These are phyloP conservation scores for Gonapodya sp. DNA, from an alignment of 192 early-diverging fungal genomes.

Conservation along the genomic window DNA sequence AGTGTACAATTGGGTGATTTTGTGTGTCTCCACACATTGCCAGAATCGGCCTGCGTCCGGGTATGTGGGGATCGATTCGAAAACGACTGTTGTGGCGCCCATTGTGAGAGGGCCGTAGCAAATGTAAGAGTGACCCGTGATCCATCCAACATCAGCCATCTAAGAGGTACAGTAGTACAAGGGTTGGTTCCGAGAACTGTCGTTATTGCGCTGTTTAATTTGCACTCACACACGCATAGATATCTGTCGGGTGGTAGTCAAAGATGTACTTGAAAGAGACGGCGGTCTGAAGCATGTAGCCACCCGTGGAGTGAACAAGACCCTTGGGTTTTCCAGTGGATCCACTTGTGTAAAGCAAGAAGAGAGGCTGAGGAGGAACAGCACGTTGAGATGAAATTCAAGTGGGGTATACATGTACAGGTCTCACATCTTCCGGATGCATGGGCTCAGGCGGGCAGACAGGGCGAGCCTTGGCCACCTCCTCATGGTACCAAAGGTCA, in stretches of 20 bases:
- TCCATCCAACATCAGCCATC: slow-evolving; percentile 25
- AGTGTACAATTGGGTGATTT: slow-evolving; percentile 95
- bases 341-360: slow-evolving; percentile 90
- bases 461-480: slow-evolving; percentile 64
- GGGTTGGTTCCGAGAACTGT: too few relatives aligned
- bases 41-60: slow-evolving; percentile 43
- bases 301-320: slow-evolving; percentile 86
- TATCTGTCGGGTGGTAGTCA: slow-evolving; percentile 80
- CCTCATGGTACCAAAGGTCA: slow-evolving; percentile 96
- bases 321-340: slow-evolving; percentile 54
- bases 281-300: slow-evolving; percentile 80
- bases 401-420: too few relatives aligned
- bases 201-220: background rate
- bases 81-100: slow-evolving; percentile 85
- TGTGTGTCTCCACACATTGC: slow-evolving; percentile 1
- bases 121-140: slow-evolving; percentile 70
- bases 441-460: slow-evolving; percentile 80
- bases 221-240: slow-evolving; percentile 69
- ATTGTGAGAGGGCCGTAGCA: slow-evolving; percentile 82
- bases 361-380: slow-evolving; percentile 46
- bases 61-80: slow-evolving; percentile 91
- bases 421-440: slow-evolving; percentile 62
- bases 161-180: slow-evolving; percentile 67
- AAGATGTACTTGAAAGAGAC: slow-evolving; percentile 87
- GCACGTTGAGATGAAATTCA: too few relatives aligned